Percentiles rank a stretch among this genome's conserved stretches.
These are phyloP conservation scores for Sistotremastrum niveocremeum DNA, from an alignment of 768 basidiomycete species.

Conservation along the genomic window DNA sequence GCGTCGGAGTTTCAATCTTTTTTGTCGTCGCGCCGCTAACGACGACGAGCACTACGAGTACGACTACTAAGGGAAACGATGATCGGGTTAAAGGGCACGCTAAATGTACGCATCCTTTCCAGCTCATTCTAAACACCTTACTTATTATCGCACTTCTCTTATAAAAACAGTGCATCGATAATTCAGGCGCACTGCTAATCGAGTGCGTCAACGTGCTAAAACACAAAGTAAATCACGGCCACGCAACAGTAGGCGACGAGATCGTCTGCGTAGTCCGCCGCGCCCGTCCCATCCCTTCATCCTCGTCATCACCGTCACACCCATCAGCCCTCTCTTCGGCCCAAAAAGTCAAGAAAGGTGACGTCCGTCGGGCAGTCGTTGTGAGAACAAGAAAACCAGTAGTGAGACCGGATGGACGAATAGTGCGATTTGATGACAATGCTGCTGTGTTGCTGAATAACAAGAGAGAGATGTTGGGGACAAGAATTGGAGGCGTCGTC, in stretches of 20 bases:
- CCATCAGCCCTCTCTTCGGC: constrained; percentile 45
- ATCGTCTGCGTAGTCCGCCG: constrained; percentile 91
- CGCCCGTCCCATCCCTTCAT: constrained; percentile 67
- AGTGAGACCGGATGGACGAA: constrained; percentile 75
- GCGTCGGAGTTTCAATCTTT: too few species aligned
- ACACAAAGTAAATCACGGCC: constrained; percentile 90
- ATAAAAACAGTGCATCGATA: constrained; percentile 72
- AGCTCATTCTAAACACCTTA: background rate
- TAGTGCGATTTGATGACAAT: constrained; percentile 90
- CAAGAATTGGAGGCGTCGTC: constrained; percentile 87
- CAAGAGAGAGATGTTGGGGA: constrained; percentile 92
- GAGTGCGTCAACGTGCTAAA: constrained; percentile 97
- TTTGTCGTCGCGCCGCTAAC: too few species aligned
- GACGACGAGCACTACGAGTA: too few species aligned
- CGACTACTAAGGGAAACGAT: constrained; percentile 24
- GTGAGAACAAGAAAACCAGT: constrained; percentile 86
- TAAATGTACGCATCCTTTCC: constrained; percentile 47
- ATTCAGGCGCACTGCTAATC: constrained; percentile 86
- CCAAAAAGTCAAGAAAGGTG: constrained; percentile 84
- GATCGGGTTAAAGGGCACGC: constrained; percentile 90
- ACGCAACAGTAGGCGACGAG: constrained; percentile 88
- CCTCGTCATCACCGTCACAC: constrained; percentile 11
- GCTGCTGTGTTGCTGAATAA: constrained; percentile 89
- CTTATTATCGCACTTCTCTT: background rate
- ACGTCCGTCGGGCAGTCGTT: constrained; percentile 90